Evolutionary conservation across 2,329 filamentous ascomycete species (phyloP).

Genomic region (Cadophora sp.): DNA sequence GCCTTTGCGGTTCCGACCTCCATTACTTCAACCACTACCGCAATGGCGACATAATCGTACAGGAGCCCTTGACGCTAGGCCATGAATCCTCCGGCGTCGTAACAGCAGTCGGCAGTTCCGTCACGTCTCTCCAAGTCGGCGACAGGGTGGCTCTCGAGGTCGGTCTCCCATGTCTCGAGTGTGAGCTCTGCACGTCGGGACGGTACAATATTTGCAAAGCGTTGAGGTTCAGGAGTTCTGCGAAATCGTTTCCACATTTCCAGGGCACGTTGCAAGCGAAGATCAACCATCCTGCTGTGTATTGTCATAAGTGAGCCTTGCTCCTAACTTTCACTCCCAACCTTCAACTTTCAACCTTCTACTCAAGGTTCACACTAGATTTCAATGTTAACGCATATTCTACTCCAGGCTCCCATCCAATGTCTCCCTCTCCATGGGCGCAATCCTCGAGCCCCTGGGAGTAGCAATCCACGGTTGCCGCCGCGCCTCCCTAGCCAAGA

Average conservation of each 20-base stretch:
- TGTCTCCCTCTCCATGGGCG: conserved; percentile 89
- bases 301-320: conserved; percentile 78
- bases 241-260: conserved; percentile 46
- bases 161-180: conserved; percentile 88
- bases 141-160: conserved; percentile 95
- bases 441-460: conserved; percentile 86
- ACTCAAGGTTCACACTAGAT: neutral
- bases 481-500: conserved; percentile 77
- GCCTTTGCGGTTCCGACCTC: conserved; percentile 95
- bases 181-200: conserved; percentile 87
- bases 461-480: conserved; percentile 91
- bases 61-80: conserved; percentile 85
- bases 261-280: conserved; percentile 45
- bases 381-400: conserved; percentile 17
- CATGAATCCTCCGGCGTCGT: conserved; percentile 91
- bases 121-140: conserved; percentile 78
- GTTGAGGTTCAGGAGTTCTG: conserved; percentile 46
- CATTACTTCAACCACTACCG: conserved; percentile 97
- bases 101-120: conserved; percentile 79
- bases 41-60: conserved; percentile 95
- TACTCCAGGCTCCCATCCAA: conserved; percentile 56
- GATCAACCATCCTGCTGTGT: conserved; percentile 92
- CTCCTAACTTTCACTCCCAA: neutral
- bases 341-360: neutral
- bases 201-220: conserved; percentile 92